These are phyloP conservation scores for Cryptococcus amylolentus DNA, from an alignment of 1,284 basidiomycete species.

Conservation along the genomic window DNA sequence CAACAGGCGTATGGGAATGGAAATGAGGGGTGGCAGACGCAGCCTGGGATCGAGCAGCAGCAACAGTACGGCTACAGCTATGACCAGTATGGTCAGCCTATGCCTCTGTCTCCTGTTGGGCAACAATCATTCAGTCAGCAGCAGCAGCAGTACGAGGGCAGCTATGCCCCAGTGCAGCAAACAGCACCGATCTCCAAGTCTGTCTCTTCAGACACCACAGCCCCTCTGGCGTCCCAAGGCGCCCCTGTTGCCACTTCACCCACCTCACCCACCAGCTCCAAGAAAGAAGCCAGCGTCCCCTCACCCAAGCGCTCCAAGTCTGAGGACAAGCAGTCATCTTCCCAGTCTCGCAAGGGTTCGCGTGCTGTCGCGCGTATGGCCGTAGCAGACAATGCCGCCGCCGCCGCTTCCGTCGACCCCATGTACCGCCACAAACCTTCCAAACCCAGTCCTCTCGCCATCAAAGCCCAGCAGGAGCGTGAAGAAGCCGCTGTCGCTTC, in stretches of 20 bases:
- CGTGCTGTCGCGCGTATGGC: slow-evolving; percentile 30
- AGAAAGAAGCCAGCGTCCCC: not conserved
- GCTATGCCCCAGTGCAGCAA: not conserved
- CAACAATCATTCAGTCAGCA: not conserved
- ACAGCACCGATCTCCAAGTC: not conserved
- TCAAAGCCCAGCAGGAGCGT: slow-evolving; percentile 15
- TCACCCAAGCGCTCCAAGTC: not conserved
- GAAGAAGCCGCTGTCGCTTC: slow-evolving; percentile 1
- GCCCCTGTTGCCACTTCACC: not conserved
- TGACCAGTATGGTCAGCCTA: slow-evolving; percentile 15
- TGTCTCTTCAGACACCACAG: not conserved
- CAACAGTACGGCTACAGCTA: slow-evolving; percentile 5
- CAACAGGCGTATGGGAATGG: not conserved
- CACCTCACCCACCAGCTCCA: not conserved
- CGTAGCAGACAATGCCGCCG: slow-evolving; percentile 35
- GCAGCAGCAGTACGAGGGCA: not conserved
- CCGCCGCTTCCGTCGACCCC: slow-evolving; percentile 23
- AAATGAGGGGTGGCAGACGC: slow-evolving; percentile 6
- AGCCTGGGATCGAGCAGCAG: slow-evolving; percentile 10
- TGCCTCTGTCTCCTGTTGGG: not conserved
- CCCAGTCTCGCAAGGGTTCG: not conserved
- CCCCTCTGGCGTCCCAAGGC: not conserved
- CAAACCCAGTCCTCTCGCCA: slow-evolving; percentile 44
- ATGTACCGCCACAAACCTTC: slow-evolving; percentile 37
- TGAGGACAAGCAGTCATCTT: not conserved